Evolutionary conservation across 225 moss, liverwort and hornwort genomes (phyloP), one percentile per base, ranked within the genome.

Genomic region (Sphagnum tenellum): DNA sequence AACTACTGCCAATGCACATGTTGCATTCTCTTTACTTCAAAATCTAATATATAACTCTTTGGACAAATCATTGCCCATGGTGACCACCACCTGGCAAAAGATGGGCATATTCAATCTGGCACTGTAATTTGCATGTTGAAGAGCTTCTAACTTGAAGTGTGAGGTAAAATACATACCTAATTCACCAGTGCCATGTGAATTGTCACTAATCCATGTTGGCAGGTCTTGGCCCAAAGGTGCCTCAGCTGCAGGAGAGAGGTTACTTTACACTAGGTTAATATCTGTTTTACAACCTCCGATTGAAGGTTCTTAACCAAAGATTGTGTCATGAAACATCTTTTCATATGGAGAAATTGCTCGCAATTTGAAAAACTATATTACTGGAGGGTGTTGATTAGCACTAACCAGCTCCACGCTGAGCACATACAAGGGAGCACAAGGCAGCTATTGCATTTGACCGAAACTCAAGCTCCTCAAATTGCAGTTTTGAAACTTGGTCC

Each of bases 321-420:
- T 6, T 8, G 13, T 58, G 44, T 12, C 58, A 58, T 58, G 3
- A 13, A 58, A 5, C 4, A 58, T 58, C 14, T 3, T 2, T 46
- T 3, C 44, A 59, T 59, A 75, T 29, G 29, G 29, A 29, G 29
- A 29, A 0, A 29, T 29, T 29, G 29, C 29, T 29, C 1, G 29
- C 1, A 29, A 29, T 29, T 1, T 29, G 29, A 29, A 29, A 29
- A 29, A 29, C 29, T 29, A 29, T 29, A 29, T 29, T 29, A 29
- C 29, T 29, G 29, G 29, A 29, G 29, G 29, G 29, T 29, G 29
- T 29, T 29, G 29, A 62, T 52, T 11, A 56, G 56, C 53, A 63
- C 78, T 57, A 68, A 94, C 91, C 89, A 72, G 89, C 83, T 77
- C 72, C 81, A 70, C 83, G 85, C 8, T 56, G 83, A 56, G 76